Evolutionary conservation across 2,329 filamentous ascomycete genomes (phyloP).

Genomic region (Aspergillus ibericus): DNA sequence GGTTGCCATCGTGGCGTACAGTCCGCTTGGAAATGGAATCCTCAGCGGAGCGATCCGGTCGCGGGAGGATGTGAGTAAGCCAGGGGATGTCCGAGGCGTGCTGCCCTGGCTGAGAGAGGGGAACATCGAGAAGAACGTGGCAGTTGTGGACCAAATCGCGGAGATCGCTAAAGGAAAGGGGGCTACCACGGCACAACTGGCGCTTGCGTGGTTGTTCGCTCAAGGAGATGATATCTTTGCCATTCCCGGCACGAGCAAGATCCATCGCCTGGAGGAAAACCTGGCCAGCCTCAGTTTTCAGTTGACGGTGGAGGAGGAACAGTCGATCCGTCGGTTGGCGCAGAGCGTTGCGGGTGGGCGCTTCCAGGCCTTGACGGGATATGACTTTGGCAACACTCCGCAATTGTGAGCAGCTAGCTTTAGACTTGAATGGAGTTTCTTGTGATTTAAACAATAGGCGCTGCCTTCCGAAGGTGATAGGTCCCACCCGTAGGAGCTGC

Average conservation of each 20-base stretch:
- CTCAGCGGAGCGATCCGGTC: slow-evolving; percentile 45
- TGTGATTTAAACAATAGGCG: no score
- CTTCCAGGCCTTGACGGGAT: slow-evolving; percentile 9
- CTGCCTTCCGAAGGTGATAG: no score
- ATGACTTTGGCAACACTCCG: not conserved
- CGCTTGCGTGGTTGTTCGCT: slow-evolving; percentile 63
- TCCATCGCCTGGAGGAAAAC: slow-evolving; percentile 50
- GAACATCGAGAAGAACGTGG: slow-evolving; percentile 58
- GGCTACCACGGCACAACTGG: slow-evolving; percentile 57
- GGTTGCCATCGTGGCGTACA: slow-evolving; percentile 45
- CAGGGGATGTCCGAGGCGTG: slow-evolving; percentile 48
- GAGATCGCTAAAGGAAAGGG: slow-evolving; percentile 55
- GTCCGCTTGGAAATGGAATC: slow-evolving; percentile 46
- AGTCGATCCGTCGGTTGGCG: slow-evolving; percentile 7
- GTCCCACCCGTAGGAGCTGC: no score
- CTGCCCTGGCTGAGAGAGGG: slow-evolving; percentile 53
- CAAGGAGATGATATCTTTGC: slow-evolving; percentile 63
- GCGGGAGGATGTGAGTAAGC: slow-evolving; percentile 35
- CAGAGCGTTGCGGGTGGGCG: slow-evolving; percentile 11
- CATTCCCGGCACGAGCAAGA: slow-evolving; percentile 56
- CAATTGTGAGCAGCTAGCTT: not conserved
- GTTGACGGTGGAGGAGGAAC: slow-evolving; percentile 18
- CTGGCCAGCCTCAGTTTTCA: slow-evolving; percentile 19
- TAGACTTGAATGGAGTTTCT: no score
- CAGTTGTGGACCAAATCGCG: slow-evolving; percentile 53